Percentiles rank a stretch among this genome's conserved stretches.
These are phyloP conservation scores for Piromyces sp. DNA, from an alignment of 192 early-diverging fungal species.

Conservation along the genomic window DNA sequence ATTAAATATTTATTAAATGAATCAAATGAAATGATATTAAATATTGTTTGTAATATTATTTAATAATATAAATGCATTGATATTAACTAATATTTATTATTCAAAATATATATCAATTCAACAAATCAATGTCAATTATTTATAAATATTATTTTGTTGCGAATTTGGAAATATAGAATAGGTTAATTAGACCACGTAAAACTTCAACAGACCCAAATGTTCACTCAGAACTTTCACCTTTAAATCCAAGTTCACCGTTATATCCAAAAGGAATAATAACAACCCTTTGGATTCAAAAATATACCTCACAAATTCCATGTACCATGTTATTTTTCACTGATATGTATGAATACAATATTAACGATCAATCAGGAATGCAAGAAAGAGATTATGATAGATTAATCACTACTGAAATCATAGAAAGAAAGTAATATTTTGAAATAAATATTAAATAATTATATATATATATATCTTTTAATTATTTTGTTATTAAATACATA, in stretches of 20 bases:
- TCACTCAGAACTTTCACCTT: constrained; percentile 51
- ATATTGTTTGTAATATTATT: no score
- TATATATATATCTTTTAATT: no score
- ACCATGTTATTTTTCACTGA: not conserved
- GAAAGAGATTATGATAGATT: constrained; percentile 45
- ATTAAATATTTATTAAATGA: no score
- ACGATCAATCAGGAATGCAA: constrained; percentile 15
- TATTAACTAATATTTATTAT: no score
- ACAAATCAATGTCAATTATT: no score
- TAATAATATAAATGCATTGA: no score
- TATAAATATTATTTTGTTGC: no score
- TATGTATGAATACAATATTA: not conserved
- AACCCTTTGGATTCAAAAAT: constrained; percentile 46
- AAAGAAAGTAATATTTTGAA: constrained; percentile 46
- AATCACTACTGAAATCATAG: constrained; percentile 45
- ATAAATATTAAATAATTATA: no score
- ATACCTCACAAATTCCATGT: constrained; percentile 8
- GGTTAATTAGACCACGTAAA: not conserved
- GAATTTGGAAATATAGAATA: not conserved
- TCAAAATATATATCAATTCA: no score
- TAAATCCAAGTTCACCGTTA: constrained; percentile 43
- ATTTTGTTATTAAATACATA: not conserved
- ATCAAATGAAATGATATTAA: no score
- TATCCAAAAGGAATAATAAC: constrained; percentile 73
- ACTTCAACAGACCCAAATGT: not conserved